phyloP scores from a whole-genome alignment of 352 stramenopile species.

The Globisporangium takayamanum region DNA sequence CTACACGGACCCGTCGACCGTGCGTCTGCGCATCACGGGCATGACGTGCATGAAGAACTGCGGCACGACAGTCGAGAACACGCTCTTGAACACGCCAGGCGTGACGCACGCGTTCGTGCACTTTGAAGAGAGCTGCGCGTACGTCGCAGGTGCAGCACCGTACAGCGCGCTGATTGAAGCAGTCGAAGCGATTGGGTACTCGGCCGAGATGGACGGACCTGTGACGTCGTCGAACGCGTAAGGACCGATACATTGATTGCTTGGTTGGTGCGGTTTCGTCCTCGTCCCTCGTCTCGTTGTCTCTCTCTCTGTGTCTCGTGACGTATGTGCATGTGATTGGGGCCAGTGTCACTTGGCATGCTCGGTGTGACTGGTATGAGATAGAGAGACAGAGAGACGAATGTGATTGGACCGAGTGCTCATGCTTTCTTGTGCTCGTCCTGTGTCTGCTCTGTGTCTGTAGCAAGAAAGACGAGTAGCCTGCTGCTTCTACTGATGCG shows the following conservation, averaged over 20 bases:
- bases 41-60: constrained; percentile 90
- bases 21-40: constrained; percentile 76
- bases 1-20: constrained; percentile 62
- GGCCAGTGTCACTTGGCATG: background rate
- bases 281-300: background rate
- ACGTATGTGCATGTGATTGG: background rate
- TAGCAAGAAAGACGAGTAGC: constrained; percentile 5
- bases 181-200: constrained; percentile 64
- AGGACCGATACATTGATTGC: constrained; percentile 18
- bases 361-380: background rate
- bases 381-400: too few species aligned
- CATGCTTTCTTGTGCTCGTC: too few species aligned
- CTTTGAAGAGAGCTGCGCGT: constrained; percentile 68
- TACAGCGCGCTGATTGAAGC: constrained; percentile 47
- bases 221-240: constrained; percentile 47
- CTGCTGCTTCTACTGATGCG: too few species aligned
- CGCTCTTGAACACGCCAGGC: constrained; percentile 38
- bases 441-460: background rate
- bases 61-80: constrained; percentile 72
- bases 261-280: constrained; percentile 9
- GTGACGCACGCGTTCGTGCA: constrained; percentile 74
- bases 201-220: constrained; percentile 36
- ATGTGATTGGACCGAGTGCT: too few species aligned
- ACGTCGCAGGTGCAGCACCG: constrained; percentile 56
- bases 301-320: background rate